Evolutionary conservation across 2,329 filamentous ascomycete species (phyloP), one percentile per base, ranked within the genome.

Genomic region (Aspergillus nomiae): DNA sequence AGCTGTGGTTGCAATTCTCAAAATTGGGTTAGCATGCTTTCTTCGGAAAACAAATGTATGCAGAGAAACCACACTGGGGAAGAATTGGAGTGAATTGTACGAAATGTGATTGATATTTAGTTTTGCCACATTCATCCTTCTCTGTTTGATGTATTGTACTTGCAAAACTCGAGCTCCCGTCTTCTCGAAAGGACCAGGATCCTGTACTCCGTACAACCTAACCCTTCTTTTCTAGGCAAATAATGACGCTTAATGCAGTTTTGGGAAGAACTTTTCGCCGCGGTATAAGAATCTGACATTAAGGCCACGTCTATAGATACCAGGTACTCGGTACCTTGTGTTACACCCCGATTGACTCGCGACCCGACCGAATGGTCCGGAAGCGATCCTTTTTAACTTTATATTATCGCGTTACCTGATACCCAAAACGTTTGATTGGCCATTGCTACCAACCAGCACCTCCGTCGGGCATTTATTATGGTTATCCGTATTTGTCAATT

Each of bases 361-460:
- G 48, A 51, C 48, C 28, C 48, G 48, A 51, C 48, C 48, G 48
- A n/a, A 32, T 51, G 48, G 48, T 32, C 48, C 48, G n/a, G 24
- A 32, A 34, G 48, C 48, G 48, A 51, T 51, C 48, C 16, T 32
- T 51, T 32, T 51, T 51, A 51, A 51, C 48, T 51, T 51, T 51
- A 51, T 51, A 48, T 48, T 48, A 26, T 48, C 24, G 24, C 45
- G 24, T 48, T 48, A 48, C 21, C 45, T 26, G 46, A n/a, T 11
- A 30, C 26, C 26, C 26, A 30, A 50, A n/a, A 19, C n/a, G 26
- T 9, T 26, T 50, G 26, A 50, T 50, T 30, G 46, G 46, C 26
- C 26, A 51, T 51, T 51, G 9, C 9, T 30, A 10, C 14, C 26
- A 19, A 48, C 10, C 38, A 28, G 7, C 34, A 36, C 11, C 34